Base-by-base conservation (phyloP, 768 basidiomycete species). In the Dictyophora rubrovolvata region DNA sequence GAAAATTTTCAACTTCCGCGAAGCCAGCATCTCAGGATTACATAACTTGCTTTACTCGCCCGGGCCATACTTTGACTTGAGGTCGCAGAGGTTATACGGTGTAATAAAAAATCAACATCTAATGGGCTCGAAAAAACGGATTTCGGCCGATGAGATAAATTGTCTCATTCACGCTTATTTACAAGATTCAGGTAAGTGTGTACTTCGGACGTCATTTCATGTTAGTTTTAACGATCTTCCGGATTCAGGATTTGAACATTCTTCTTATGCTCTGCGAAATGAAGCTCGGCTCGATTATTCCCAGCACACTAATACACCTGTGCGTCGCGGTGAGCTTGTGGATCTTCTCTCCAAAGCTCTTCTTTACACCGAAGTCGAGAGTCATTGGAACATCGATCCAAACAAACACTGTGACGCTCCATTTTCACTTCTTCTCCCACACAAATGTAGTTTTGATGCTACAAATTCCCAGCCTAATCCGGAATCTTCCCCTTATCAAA, bases 101-200 rank as follows among this genome's bases (percentile, higher is more conserved):
- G 28, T 28, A 28, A 28, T 42, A 14, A 42, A 42, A 6, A 61
- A 69, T 46, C 71, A 3, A 28, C 37, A 22, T 52, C 36, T 55
- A 73, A 74, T 77, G 67, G 69, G 70, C 48, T 71, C 76, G 56
- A 77, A 79, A 53, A 78, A 86, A 52, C 77, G 78, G 34, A 85
- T 90, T 62, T 81, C 84, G 46, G 85, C 89, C 37, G 89, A 91
- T 63, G 87, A 92, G 68, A 77, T 93, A 61, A 93, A 93, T 68
- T 88, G 85, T 65, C 80, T 92, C 62, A 85, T 93, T 51, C 84
- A 92, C 69, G 79, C 90, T 1, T 93, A 91, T 67, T 82, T 93
- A 63, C 76, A 84, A 63, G 90, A 93, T 65, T 89, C 88, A 34
- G 89, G 89, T 88, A 63, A 36, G 62, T 65, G 37, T 53, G 42